These are phyloP conservation scores for Staphylotrichum tortipilum DNA, from an alignment of 495 filamentous ascomycete genomes.

Conservation along the genomic window DNA sequence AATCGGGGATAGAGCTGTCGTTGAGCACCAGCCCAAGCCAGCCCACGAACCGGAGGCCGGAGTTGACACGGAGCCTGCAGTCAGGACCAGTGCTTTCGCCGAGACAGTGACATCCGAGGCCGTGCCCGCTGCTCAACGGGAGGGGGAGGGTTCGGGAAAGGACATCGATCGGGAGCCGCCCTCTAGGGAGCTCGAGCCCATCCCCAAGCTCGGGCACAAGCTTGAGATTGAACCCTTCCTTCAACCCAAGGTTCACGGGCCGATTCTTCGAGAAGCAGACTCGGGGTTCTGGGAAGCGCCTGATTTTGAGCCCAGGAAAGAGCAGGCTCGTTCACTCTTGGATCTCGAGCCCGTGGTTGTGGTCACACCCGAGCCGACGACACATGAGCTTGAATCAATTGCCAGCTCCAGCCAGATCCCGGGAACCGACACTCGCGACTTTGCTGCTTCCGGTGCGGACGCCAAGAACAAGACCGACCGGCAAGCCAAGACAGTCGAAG, in stretches of 20 bases:
- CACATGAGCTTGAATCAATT: constrained; percentile 2
- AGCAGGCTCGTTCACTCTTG: constrained; percentile 11
- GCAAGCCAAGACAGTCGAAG: not conserved
- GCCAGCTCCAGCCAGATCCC: not conserved
- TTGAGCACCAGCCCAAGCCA: not conserved
- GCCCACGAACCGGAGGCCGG: not conserved
- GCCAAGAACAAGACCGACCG: not conserved
- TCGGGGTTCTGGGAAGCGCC: constrained; percentile 27
- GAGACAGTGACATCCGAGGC: not conserved
- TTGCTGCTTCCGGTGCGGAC: not conserved
- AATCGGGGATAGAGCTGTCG: not conserved
- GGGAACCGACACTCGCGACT: constrained; percentile 10
- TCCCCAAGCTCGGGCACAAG: constrained; percentile 8
- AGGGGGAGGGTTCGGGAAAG: constrained; percentile 24
- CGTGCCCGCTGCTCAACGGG: constrained; percentile 2
- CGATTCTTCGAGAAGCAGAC: constrained; percentile 19
- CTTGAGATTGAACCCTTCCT: constrained; percentile 1
- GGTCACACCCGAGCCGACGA: not conserved
- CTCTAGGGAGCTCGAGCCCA: constrained; percentile 2
- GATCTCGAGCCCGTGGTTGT: constrained; percentile 11
- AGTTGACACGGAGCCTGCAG: not conserved
- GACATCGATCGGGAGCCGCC: constrained; percentile 14
- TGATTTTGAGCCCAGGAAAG: constrained; percentile 12
- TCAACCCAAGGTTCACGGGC: not conserved
- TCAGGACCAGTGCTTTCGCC: not conserved